These are phyloP conservation scores for Cudoniella acicularis DNA, from an alignment of 495 filamentous ascomycete species.

Conservation along the genomic window DNA sequence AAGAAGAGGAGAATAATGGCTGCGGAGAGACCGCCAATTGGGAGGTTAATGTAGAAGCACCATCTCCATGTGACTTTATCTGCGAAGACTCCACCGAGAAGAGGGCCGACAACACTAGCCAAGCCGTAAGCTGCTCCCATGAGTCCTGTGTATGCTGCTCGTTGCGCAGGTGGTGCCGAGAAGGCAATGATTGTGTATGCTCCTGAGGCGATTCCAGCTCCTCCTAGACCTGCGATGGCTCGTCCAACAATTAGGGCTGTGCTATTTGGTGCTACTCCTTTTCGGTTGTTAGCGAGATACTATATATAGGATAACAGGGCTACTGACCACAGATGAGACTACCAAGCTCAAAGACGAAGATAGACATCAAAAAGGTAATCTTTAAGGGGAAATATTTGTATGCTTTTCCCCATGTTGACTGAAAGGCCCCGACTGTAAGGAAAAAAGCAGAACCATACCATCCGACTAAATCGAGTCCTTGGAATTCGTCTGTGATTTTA, in stretches of 20 bases:
- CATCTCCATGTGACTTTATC: constrained; percentile 37
- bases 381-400: constrained; percentile 42
- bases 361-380: constrained; percentile 63
- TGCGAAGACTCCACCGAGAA: constrained; percentile 54
- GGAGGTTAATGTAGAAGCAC: constrained; percentile 45
- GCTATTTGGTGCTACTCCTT: constrained; percentile 65
- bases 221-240: constrained; percentile 77
- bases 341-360: constrained; percentile 79
- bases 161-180: constrained; percentile 63
- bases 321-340: constrained; percentile 66
- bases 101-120: constrained; percentile 66
- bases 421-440: constrained; percentile 41
- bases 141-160: constrained; percentile 52
- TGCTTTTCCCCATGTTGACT: constrained; percentile 43
- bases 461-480: constrained; percentile 43
- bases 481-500: constrained; percentile 45
- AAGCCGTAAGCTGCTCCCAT: constrained; percentile 61
- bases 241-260: constrained; percentile 76
- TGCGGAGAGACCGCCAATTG: constrained; percentile 47
- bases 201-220: constrained; percentile 79
- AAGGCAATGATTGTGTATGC: constrained; percentile 76
- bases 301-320: background rate
- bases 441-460: constrained; percentile 58
- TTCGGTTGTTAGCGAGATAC: background rate
- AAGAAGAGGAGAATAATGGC: constrained; percentile 44